These are phyloP conservation scores for Arthrobotrys iridis DNA, from an alignment of 2,329 filamentous ascomycete genomes.

Conservation along the genomic window DNA sequence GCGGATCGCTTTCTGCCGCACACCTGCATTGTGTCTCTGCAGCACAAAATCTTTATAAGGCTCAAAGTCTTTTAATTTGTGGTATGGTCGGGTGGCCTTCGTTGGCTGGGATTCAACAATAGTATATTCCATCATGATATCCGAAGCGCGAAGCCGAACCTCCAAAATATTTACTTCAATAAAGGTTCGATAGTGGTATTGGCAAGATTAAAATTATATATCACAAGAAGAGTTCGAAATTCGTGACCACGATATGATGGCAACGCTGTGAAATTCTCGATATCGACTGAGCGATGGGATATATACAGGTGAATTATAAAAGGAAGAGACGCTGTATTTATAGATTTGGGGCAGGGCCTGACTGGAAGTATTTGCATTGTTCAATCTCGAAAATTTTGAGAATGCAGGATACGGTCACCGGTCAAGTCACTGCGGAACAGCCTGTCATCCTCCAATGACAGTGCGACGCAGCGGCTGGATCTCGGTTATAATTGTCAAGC, in stretches of 20 bases:
- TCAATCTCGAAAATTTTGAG: too few relatives aligned
- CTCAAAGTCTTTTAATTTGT: constrained; percentile 13
- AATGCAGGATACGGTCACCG: not conserved
- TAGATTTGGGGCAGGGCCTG: too few relatives aligned
- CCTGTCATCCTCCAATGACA: not conserved
- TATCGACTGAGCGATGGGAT: too few relatives aligned
- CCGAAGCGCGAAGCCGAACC: not conserved
- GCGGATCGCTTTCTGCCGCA: constrained; percentile 1
- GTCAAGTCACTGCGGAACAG: not conserved
- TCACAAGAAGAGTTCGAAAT: not conserved
- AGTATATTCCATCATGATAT: not conserved
- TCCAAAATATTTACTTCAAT: not conserved
- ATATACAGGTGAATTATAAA: too few relatives aligned
- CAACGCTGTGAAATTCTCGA: too few relatives aligned
- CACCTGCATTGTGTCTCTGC: not conserved
- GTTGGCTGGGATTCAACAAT: not conserved
- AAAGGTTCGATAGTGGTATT: too few relatives aligned
- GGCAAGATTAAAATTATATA: not conserved
- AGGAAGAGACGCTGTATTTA: too few relatives aligned
- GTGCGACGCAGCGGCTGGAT: too few relatives aligned
- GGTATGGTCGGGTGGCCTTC: not conserved
- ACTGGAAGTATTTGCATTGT: too few relatives aligned
- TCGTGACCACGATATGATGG: too few relatives aligned
- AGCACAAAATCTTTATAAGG: constrained; percentile 2
- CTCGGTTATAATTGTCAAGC: not conserved